Evolutionary conservation across 352 stramenopile species (phyloP).

Genomic region (Chrysophaeum taylorii): DNA sequence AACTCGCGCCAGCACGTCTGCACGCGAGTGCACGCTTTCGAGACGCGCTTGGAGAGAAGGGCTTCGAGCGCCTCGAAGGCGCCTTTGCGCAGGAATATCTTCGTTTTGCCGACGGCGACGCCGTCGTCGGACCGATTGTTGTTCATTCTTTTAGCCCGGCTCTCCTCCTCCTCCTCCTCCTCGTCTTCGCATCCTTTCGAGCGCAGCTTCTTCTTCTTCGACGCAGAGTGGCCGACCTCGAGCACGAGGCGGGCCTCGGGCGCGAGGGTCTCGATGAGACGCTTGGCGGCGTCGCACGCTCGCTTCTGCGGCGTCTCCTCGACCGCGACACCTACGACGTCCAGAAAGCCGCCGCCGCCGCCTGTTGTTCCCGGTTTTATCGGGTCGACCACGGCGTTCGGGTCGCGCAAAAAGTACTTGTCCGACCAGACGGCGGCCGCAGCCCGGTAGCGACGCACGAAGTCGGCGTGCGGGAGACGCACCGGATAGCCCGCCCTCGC

Average conservation of each 20-base stretch:
- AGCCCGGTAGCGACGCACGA: slow-evolving; percentile 55
- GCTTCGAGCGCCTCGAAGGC: slow-evolving; percentile 79
- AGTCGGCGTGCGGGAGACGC: slow-evolving; percentile 69
- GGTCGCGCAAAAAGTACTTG: slow-evolving; percentile 28
- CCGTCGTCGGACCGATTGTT: neutral
- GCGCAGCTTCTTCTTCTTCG: slow-evolving; percentile 18
- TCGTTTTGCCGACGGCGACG: slow-evolving; percentile 61
- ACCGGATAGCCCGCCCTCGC: slow-evolving; percentile 93
- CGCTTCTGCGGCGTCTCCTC: slow-evolving; percentile 37
- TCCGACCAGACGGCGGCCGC: slow-evolving; percentile 40
- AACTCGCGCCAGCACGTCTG: slow-evolving; percentile 42
- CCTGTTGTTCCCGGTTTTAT: too few relatives aligned
- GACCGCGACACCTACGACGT: slow-evolving; percentile 44
- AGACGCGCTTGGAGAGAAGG: slow-evolving; percentile 44
- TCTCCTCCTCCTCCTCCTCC: slow-evolving; percentile 47
- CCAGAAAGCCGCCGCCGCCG: slow-evolving; percentile 50
- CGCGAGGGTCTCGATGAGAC: neutral
- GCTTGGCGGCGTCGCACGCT: neutral
- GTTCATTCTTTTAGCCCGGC: slow-evolving; percentile 21
- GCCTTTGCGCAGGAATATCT: slow-evolving; percentile 84
- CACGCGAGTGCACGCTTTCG: slow-evolving; percentile 47
- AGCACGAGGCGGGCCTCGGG: neutral
- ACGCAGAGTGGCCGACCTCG: slow-evolving; percentile 29
- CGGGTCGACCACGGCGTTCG: too few relatives aligned
- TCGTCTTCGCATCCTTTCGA: slow-evolving; percentile 38